Conservation (phyloP, 2,329 filamentous ascomycete species). For the Fusarium irregulare region DNA sequence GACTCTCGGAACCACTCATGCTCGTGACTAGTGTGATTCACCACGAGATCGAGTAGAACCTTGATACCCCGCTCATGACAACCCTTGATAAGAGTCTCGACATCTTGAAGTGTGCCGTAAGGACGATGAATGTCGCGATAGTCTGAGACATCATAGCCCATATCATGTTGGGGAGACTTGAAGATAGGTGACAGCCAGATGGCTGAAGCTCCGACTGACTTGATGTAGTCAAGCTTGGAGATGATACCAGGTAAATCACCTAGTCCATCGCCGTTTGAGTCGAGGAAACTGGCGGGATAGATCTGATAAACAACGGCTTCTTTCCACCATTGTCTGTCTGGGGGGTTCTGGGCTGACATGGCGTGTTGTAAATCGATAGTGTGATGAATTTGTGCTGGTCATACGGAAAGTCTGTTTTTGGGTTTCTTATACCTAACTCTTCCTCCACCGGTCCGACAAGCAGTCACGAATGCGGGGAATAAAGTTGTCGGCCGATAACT, state of each 20-base stretch:
- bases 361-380: not conserved
- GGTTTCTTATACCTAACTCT: not conserved
- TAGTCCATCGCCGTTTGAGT: slow-evolving; percentile 39
- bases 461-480: not conserved
- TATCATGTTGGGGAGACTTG: slow-evolving; percentile 64
- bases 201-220: slow-evolving; percentile 36
- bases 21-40: slow-evolving; percentile 50
- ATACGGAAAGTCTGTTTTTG: not conserved
- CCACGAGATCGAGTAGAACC: slow-evolving; percentile 45
- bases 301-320: slow-evolving; percentile 47
- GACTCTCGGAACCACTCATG: slow-evolving; percentile 70
- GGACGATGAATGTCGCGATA: slow-evolving; percentile 58
- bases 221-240: slow-evolving; percentile 45
- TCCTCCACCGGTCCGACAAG: not conserved
- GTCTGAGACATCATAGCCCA: slow-evolving; percentile 74
- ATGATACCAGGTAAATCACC: slow-evolving; percentile 42
- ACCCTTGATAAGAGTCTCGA: slow-evolving; percentile 69
- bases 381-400: too few species aligned
- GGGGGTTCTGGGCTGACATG: slow-evolving; percentile 11
- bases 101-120: slow-evolving; percentile 74
- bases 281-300: slow-evolving; percentile 51
- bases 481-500: not conserved
- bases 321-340: slow-evolving; percentile 38
- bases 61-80: slow-evolving; percentile 58
- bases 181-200: slow-evolving; percentile 47